Conservation (phyloP, 2,329 filamentous ascomycete genomes). For the Venturia asperata region DNA sequence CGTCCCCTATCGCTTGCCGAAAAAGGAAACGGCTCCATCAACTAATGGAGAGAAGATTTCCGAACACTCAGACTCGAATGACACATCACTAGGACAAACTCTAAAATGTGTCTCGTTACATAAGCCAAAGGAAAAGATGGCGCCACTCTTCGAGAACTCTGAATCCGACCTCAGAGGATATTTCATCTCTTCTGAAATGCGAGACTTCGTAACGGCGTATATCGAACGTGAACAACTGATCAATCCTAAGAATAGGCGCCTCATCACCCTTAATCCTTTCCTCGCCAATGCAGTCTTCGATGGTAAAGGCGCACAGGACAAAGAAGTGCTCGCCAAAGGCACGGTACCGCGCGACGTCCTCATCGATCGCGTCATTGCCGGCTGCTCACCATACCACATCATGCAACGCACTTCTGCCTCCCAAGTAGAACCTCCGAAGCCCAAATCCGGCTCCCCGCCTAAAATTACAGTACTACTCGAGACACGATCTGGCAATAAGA, state of each 20-base stretch:
- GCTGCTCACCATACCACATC: constrained; percentile 50
- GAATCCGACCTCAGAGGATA: constrained; percentile 46
- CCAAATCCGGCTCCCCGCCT: constrained; percentile 53
- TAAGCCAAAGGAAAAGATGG: constrained; percentile 51
- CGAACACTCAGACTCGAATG: constrained; percentile 33
- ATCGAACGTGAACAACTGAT: constrained; percentile 51
- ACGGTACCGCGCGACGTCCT: constrained; percentile 54
- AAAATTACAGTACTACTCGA: constrained; percentile 55
- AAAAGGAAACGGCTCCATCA: constrained; percentile 40
- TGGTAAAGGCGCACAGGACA: constrained; percentile 42
- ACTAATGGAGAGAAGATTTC: constrained; percentile 32
- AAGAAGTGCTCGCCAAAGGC: constrained; percentile 50
- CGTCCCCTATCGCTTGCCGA: constrained; percentile 55
- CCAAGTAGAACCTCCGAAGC: constrained; percentile 43
- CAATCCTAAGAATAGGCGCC: constrained; percentile 51
- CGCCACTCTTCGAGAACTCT: constrained; percentile 47
- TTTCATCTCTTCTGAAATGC: constrained; percentile 55
- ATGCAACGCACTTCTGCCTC: constrained; percentile 46
- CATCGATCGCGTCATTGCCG: constrained; percentile 50
- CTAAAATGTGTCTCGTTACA: constrained; percentile 48
- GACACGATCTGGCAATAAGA: constrained; percentile 59
- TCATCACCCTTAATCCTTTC: constrained; percentile 55
- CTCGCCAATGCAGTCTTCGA: constrained; percentile 56
- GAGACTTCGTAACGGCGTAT: constrained; percentile 51
- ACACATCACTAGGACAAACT: constrained; percentile 41